Evolutionary conservation across 1,284 basidiomycete genomes (phyloP), one percentile per base, ranked within the genome.

Genomic region (Bjerkandera adusta): DNA sequence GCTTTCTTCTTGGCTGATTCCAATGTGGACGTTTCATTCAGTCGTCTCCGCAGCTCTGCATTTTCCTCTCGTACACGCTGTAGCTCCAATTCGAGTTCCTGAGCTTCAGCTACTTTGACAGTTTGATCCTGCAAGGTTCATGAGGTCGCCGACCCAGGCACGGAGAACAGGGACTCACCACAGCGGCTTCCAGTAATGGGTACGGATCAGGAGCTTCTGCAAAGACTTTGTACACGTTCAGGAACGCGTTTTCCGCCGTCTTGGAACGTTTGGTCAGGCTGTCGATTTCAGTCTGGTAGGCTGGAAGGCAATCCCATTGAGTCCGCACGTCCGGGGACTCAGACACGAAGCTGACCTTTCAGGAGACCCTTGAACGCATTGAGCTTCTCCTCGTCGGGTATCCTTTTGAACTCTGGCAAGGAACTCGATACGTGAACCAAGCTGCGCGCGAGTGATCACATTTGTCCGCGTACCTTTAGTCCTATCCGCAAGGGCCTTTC

Each of bases 271-370:
- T 91, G 0, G 94, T 98, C 50, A 99, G 80, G 57, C 73, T 86
- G 70, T 99, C 96, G 52, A 99, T 98, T 69, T 98, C 96, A 5
- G 85, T 77, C 68, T 99, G 96, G 71, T 99, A 98, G 3, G 92
- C 93, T 92, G 37, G 12, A 16, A 13, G 5, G 13, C 24, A 22
- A 45, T 22, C n/a, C 51, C 18, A 16, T 30, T 41, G 25, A 33
- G 16, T 32, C 13, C 21, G 36, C 6, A 26, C 7, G 15, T 22
- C 4, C n/a, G 15, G 13, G 20, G 20, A 43, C 21, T 16, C n/a
- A 30, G 20, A 25, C 36, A 45, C 22, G 38, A 33, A 42, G 41
- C 69, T 49, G 47, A 89, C 91, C 76, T 71, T 95, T 97, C 44
- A 97, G 73, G 16, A 97, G 73, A 5, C 80, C 80, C 68, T 96